Evolutionary conservation across 768 basidiomycete species (phyloP).

Genomic region (Pulveroboletus sp.): DNA sequence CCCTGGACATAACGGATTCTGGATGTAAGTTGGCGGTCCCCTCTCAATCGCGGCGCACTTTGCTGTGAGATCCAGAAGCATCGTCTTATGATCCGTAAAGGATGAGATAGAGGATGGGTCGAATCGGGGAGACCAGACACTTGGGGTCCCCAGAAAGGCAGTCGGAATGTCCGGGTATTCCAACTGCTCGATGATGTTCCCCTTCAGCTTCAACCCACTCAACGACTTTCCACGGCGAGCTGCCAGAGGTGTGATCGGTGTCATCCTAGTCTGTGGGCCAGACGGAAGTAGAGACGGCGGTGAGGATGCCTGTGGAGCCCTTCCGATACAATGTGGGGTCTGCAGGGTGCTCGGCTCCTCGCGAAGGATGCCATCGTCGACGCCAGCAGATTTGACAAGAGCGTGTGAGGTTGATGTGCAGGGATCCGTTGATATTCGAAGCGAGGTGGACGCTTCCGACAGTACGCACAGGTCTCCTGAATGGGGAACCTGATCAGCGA

Average conservation of each 20-base stretch:
- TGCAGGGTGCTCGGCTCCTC: conserved; percentile 3
- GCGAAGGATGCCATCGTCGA: conserved; percentile 2
- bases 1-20: neutral
- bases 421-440: neutral
- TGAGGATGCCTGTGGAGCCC: conserved; percentile 1
- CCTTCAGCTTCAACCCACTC: conserved; percentile 26
- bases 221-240: conserved; percentile 37
- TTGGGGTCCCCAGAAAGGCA: conserved; percentile 39
- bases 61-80: conserved; percentile 34
- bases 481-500: neutral
- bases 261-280: neutral
- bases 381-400: conserved; percentile 9
- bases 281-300: neutral
- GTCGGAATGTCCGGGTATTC: conserved; percentile 42
- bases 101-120: conserved; percentile 11
- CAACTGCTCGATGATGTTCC: conserved; percentile 13
- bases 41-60: conserved; percentile 29
- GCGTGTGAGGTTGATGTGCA: neutral
- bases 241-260: conserved; percentile 30
- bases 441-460: conserved; percentile 2
- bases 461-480: conserved; percentile 1
- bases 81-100: conserved; percentile 33
- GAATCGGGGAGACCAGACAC: conserved; percentile 30
- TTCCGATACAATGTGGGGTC: neutral
- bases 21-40: conserved; percentile 11